These are phyloP conservation scores for Aspergillus bombycis DNA, from an alignment of 2,329 filamentous ascomycete species.

Conservation along the genomic window DNA sequence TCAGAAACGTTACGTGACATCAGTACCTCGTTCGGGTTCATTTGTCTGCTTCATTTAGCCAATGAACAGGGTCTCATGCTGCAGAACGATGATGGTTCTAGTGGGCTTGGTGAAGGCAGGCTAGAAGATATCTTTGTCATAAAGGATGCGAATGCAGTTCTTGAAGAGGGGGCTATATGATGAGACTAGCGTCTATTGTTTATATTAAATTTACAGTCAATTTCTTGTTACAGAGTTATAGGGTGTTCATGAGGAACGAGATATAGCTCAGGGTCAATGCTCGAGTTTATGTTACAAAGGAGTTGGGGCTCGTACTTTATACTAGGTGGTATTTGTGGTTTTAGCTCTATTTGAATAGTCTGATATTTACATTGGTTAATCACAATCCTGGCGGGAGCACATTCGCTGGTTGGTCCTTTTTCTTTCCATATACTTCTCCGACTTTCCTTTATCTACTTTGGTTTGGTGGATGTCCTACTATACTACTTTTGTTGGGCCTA, in stretches of 20 bases:
- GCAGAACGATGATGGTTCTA: slow-evolving; percentile 57
- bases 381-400: neutral
- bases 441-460: neutral
- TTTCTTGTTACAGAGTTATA: neutral
- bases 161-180: slow-evolving; percentile 39
- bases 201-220: slow-evolving; percentile 13
- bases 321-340: slow-evolving; percentile 5
- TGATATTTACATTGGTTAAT: neutral
- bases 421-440: neutral
- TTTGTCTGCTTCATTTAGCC: slow-evolving; percentile 84
- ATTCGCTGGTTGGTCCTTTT: neutral
- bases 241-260: slow-evolving; percentile 19
- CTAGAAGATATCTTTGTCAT: slow-evolving; percentile 51
- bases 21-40: slow-evolving; percentile 91
- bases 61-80: slow-evolving; percentile 90
- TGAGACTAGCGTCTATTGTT: neutral
- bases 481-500: neutral
- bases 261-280: slow-evolving; percentile 16
- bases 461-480: neutral
- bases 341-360: neutral
- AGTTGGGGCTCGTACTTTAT: slow-evolving; percentile 19
- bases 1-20: slow-evolving; percentile 89
- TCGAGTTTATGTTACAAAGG: slow-evolving; percentile 16
- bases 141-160: slow-evolving; percentile 43
- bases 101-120: slow-evolving; percentile 31